Percentiles rank a stretch among this genome's conserved stretches.
phyloP scores from a whole-genome alignment of 441 rosid species.

The Eutrema salsugineum region DNA sequence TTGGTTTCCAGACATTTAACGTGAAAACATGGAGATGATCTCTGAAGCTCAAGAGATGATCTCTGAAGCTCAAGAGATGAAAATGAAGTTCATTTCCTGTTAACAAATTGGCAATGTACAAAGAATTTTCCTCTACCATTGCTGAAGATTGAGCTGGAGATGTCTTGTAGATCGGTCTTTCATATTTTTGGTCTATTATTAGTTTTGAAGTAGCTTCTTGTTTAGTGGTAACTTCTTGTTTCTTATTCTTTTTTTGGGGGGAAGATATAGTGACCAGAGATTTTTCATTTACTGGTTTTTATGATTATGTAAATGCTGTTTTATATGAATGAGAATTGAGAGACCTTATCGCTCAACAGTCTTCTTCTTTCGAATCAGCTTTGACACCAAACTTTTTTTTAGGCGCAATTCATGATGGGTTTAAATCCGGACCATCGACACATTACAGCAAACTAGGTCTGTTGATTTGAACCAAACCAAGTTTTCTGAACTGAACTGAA shows the following conservation, averaged over 20 bases:
- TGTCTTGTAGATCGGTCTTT: background rate
- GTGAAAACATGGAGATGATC: background rate
- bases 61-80: background rate
- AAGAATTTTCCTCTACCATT: background rate
- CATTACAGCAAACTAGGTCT: too few species aligned
- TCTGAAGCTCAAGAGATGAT: background rate
- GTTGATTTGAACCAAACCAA: too few species aligned
- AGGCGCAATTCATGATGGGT: too few species aligned
- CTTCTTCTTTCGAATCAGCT: too few species aligned
- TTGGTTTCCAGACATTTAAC: constrained; percentile 11
- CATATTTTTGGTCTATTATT: constrained; percentile 3
- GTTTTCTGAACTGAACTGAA: too few species aligned
- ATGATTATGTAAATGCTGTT: background rate
- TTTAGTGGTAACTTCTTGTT: background rate
- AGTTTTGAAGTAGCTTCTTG: background rate
- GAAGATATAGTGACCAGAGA: background rate
- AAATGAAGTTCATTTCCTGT: background rate
- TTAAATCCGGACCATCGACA: too few species aligned
- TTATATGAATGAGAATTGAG: background rate
- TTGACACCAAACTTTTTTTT: too few species aligned
- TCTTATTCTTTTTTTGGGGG: background rate
- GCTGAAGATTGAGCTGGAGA: background rate
- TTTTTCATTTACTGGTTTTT: background rate
- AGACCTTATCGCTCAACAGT: too few species aligned
- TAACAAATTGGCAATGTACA: background rate